Evolutionary conservation across 2,329 filamentous ascomycete genomes (phyloP), one percentile per base, ranked within the genome.

Genomic region (Colletotrichum lentis): DNA sequence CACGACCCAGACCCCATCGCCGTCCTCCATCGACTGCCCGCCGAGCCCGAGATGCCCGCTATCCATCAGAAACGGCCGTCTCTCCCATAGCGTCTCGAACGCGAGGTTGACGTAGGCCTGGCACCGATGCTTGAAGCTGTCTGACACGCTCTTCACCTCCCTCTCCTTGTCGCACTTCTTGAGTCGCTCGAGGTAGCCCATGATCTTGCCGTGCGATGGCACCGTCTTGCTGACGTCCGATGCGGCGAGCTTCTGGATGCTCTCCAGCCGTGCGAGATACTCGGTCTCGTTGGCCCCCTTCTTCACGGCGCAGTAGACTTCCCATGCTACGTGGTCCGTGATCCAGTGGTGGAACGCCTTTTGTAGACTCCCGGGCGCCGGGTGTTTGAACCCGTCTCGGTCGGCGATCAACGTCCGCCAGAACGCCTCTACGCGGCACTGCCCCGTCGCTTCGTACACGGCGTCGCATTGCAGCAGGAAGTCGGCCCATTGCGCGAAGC

Each of bases 401-500:
- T 74, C 73, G 62, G 71, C 71, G 50, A 75, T 73, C 54, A 75
- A 70, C 2, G 73, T 74, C 16, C 74, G 71, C 71, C 72, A 75
- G 62, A 75, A 73, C 24, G 72, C 73, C 24, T 75, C 73, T 31
- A 74, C 71, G 12, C 73, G 71, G 61, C 72, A 73, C 37, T 75
- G 70, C 10, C 67, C 37, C 0, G 72, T 74, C 27, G 63, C 64
- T 0, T 55, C 7, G 50, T 75, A 75, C 1, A 64, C 70, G 1
- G 47, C 20, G n/a, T 71, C 73, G 14, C 70, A 73, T 52, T 74
- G 70, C 24, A 70, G 41, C 8, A 70, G 41, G 46, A 69, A 58
- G 24, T 56, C 62, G 52, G 67, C 62, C 69, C 69, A 70, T n/a
- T 61, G 44, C 8, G 58, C 41, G 37, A 66, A 62, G 58, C 64